Evolutionary conservation across 805 yeast genomes (phyloP).

Genomic region (Saturnispora quitensis): DNA sequence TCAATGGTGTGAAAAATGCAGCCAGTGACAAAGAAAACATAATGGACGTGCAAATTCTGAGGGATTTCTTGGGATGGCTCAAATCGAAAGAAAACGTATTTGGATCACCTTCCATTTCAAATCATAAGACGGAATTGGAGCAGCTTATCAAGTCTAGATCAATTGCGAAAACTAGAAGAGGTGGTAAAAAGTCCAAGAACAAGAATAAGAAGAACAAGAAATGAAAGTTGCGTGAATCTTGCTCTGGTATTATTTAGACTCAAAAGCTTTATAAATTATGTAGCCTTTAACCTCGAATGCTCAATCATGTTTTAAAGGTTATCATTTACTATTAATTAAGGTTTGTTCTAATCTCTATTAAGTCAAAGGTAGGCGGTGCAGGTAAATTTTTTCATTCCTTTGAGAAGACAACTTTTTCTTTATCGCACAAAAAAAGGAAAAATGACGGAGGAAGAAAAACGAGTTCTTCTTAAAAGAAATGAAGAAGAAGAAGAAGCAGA

Average conservation of each 20-base stretch:
- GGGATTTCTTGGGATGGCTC: constrained; percentile 7
- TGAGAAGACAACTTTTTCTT: neutral
- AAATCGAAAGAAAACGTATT: constrained; percentile 3
- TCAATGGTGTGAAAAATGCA: constrained; percentile 3
- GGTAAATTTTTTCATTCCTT: neutral
- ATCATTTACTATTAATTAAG: no score
- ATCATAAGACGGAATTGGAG: neutral
- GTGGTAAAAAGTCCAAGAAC: neutral
- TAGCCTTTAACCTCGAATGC: no score
- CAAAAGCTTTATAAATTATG: no score
- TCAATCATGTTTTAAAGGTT: no score
- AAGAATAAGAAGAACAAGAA: neutral
- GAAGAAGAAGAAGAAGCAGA: constrained; percentile 4
- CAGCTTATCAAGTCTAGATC: constrained; percentile 1
- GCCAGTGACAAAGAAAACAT: constrained; percentile 5
- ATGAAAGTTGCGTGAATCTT: neutral
- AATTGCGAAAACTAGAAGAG: neutral
- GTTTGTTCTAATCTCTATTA: no score
- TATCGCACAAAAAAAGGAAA: neutral
- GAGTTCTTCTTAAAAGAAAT: neutral
- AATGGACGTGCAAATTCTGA: constrained; percentile 7
- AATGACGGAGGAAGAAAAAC: constrained; percentile 1
- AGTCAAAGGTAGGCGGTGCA: neutral
- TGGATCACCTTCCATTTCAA: neutral
- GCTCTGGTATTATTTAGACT: no score